Percentiles rank a stretch among this genome's conserved stretches.
Evolutionary conservation across 768 basidiomycete genomes (phyloP).

Genomic region (Mycena albidolilacea): DNA sequence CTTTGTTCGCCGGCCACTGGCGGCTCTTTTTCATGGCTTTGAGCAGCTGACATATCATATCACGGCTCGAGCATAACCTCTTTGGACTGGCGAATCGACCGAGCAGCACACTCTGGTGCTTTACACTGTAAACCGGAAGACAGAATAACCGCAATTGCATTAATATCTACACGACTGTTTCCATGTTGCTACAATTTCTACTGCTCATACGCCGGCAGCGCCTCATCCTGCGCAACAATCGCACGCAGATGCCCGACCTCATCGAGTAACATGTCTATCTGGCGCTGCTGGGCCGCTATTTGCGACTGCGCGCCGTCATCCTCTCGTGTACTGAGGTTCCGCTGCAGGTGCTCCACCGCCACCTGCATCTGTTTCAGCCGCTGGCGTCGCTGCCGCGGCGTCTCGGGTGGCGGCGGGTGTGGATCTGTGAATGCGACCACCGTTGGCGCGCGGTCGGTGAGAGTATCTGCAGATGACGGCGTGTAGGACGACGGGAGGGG

Average conservation of each 20-base stretch:
- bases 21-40: no score
- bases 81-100: no score
- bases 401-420: not conserved
- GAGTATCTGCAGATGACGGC: not conserved
- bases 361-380: conserved; percentile 13
- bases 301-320: not conserved
- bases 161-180: no score
- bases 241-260: conserved; percentile 13
- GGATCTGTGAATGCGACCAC: not conserved
- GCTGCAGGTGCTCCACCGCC: conserved; percentile 4
- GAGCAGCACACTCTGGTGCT: no score
- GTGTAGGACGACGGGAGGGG: not conserved
- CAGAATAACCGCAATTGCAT: no score
- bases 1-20: no score
- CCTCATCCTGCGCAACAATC: conserved; percentile 4
- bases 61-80: no score
- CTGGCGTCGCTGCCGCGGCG: not conserved
- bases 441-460: not conserved
- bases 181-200: not conserved
- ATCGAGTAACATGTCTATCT: conserved; percentile 1
- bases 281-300: not conserved
- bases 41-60: no score
- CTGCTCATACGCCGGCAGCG: conserved; percentile 5
- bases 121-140: no score
- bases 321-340: not conserved